Evolutionary conservation across 768 basidiomycete species (phyloP).

Genomic region (Lentinula edodes): DNA sequence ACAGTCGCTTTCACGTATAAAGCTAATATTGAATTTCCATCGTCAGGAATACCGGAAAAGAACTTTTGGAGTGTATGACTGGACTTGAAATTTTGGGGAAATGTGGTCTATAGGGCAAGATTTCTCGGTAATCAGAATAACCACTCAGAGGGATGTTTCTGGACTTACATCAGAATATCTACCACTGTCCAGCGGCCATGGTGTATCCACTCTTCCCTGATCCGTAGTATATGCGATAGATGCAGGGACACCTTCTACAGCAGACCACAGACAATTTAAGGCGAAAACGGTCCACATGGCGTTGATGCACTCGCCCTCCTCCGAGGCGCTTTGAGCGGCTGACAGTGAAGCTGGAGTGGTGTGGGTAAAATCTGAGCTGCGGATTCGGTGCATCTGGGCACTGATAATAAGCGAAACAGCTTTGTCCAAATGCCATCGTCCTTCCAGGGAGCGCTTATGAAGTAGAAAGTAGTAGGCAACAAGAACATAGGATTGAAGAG

Average conservation of each 20-base stretch:
- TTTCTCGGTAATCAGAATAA: too few species aligned
- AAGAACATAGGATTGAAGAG: constrained; percentile 32
- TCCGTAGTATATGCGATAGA: constrained; percentile 21
- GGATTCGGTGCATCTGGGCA: constrained; percentile 19
- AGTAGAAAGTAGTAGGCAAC: constrained; percentile 37
- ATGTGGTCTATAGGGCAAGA: background rate
- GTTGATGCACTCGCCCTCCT: constrained; percentile 36
- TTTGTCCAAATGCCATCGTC: constrained; percentile 31
- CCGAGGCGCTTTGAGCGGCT: constrained; percentile 25
- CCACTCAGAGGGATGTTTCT: background rate
- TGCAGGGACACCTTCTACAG: constrained; percentile 25
- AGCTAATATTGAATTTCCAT: background rate
- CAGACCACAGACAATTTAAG: constrained; percentile 30
- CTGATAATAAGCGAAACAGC: constrained; percentile 23
- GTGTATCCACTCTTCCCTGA: constrained; percentile 6
- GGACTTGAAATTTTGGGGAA: background rate
- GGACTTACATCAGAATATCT: background rate
- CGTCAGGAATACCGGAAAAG: background rate
- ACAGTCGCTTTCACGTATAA: constrained; percentile 1
- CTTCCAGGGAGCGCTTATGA: constrained; percentile 32
- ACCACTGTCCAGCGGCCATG: constrained; percentile 5
- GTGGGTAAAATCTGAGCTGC: background rate
- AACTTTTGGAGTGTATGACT: constrained; percentile 2
- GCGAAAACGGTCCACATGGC: constrained; percentile 35
- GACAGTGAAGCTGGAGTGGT: constrained; percentile 15